phyloP scores from a whole-genome alignment of 768 basidiomycete species.

The Mycena venus region DNA sequence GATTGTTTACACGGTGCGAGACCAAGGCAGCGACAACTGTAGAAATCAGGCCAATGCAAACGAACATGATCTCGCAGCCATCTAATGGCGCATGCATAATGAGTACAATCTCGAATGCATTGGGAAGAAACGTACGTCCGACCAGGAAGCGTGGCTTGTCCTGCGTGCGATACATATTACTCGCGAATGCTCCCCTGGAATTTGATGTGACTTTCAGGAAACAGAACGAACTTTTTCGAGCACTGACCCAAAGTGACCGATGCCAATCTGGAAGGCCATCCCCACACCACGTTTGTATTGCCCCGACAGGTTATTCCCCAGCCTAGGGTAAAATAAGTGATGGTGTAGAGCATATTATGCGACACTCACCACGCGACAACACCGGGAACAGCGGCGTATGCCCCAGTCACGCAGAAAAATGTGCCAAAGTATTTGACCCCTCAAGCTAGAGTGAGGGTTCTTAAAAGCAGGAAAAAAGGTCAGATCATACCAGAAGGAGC shows the following conservation, averaged over 20 bases:
- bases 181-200: conserved; percentile 67
- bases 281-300: conserved; percentile 80
- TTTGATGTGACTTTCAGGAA: neutral
- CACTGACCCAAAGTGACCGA: conserved; percentile 65
- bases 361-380: conserved; percentile 69
- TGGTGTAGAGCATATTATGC: neutral
- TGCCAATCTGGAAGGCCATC: conserved; percentile 75
- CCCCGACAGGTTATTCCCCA: conserved; percentile 75
- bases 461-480: neutral
- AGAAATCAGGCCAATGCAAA: conserved; percentile 70
- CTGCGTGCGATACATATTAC: conserved; percentile 70
- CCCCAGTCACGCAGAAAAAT: conserved; percentile 76
- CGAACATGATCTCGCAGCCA: conserved; percentile 75
- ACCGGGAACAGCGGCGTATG: conserved; percentile 71
- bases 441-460: neutral
- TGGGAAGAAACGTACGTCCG: conserved; percentile 63
- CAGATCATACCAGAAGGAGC: conserved; percentile 42
- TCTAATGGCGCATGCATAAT: conserved; percentile 50
- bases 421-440: conserved; percentile 81
- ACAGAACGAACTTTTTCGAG: neutral
- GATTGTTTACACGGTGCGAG: conserved; percentile 68
- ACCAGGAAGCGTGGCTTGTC: conserved; percentile 73
- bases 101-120: too few relatives aligned
- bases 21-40: conserved; percentile 59
- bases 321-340: conserved; percentile 51